Evolutionary conservation across 2,329 filamentous ascomycete genomes (phyloP), one percentile per base, ranked within the genome.

Genomic region (Aspergillus versicolor): DNA sequence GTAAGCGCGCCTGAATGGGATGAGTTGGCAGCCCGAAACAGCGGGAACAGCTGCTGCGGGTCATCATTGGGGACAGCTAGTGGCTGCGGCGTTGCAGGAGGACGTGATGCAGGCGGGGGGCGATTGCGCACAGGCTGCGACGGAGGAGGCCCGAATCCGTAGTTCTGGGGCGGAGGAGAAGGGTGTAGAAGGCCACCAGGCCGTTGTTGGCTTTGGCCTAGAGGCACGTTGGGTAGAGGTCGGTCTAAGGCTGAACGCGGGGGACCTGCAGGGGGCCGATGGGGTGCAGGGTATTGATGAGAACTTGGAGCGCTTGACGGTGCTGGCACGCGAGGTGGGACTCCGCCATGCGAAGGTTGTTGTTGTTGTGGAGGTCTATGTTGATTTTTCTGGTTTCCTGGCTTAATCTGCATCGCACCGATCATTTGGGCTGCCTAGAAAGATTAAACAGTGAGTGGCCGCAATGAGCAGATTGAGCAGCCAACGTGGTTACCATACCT

Each of bases 21-120:
- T 32, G 64, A 92, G 76, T 99, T 95, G 13, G 97, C 93, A 1
- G 92, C 91, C 59, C 90, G 84, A 78, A 97, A 99, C 24, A 97
- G 81, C 4, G 90, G 90, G 72, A 91, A 86, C 17, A 99, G 82
- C 60, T 86, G 83, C 52, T 81, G 76, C 12, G 81, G 80, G 72
- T 82, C 65, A 77, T 83, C 63, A 74, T 81, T 60, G 72, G 78
- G 66, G 57, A 81, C 58, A 66, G 81, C 54, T 74, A 77, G 59
- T 73, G 79, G 78, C 62, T 83, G 76, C 60, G 91, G 83, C 64
- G 87, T 85, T 63, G 85, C 84, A 66, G 91, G 84, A 65, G 88
- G 84, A 65, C 86, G 82, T 67, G 84, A 84, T 70, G 78, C 68
- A 63, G 84, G 68, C 64, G 86, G 76, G 65, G 82, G 83, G 41